Evolutionary conservation across 257 asterid genomes (phyloP).

Genomic region (Avicennia marina): DNA sequence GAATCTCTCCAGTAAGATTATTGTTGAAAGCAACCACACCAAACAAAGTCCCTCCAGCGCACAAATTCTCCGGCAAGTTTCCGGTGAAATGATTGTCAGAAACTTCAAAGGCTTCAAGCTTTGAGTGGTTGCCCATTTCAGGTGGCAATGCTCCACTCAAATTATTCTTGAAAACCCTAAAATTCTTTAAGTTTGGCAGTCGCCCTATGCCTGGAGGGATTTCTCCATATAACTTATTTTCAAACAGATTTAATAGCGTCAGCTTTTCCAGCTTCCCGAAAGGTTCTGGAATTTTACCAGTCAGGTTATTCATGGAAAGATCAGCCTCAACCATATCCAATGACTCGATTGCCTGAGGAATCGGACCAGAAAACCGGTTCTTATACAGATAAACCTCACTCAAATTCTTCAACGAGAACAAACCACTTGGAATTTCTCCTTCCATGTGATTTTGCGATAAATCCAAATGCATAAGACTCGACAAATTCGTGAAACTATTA

Average conservation of each 20-base stretch:
- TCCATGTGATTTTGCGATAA: conserved; percentile 27
- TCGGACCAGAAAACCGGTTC: conserved; percentile 57
- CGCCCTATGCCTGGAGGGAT: conserved; percentile 57
- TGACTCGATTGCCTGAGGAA: conserved; percentile 47
- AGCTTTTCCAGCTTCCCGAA: conserved; percentile 54
- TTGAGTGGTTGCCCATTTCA: conserved; percentile 57
- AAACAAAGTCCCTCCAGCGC: conserved; percentile 47
- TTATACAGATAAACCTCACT: conserved; percentile 29
- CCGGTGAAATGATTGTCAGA: conserved; percentile 62
- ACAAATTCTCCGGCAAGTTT: conserved; percentile 58
- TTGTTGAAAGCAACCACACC: conserved; percentile 64
- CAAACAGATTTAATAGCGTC: conserved; percentile 36
- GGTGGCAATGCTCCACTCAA: conserved; percentile 66
- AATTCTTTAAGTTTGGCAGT: conserved; percentile 35
- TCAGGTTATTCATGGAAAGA: conserved; percentile 49
- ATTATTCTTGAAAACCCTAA: conserved; percentile 49
- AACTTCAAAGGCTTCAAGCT: conserved; percentile 63
- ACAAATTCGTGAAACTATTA: conserved; percentile 19
- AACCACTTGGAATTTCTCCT: conserved; percentile 36
- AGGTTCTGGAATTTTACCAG: conserved; percentile 64
- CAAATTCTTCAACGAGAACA: conserved; percentile 63
- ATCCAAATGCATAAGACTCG: conserved; percentile 36
- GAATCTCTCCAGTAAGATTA: conserved; percentile 62
- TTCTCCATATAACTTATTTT: conserved; percentile 49
- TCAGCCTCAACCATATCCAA: conserved; percentile 48